These are phyloP conservation scores for Prinsepia uniflora DNA, from an alignment of 306 rosid species.

Conservation along the genomic window DNA sequence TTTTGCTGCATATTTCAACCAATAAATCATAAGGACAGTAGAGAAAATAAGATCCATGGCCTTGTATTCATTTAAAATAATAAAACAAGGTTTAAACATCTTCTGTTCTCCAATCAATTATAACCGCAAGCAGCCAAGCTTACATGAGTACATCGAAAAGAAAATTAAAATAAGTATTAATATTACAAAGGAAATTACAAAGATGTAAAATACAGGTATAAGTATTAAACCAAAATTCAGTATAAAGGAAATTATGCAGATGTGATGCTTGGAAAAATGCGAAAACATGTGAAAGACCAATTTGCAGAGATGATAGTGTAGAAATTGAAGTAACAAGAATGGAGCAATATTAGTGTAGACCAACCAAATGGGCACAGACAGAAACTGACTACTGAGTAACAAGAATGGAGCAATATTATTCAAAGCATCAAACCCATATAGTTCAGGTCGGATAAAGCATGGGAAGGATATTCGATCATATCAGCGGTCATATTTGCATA, in stretches of 20 bases:
- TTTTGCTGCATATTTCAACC: conserved; percentile 49
- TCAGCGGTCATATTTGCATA: too few species aligned
- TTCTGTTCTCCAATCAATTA: not conserved
- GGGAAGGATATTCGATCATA: too few species aligned
- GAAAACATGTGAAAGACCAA: not conserved
- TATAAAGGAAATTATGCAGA: not conserved
- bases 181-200: not conserved
- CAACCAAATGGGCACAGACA: not conserved
- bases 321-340: not conserved
- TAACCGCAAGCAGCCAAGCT: not conserved
- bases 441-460: too few species aligned
- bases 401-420: not conserved
- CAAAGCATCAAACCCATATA: not conserved
- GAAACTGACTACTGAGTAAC: not conserved
- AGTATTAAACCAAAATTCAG: not conserved
- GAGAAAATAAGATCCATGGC: not conserved
- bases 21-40: conserved; percentile 9
- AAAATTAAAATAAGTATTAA: not conserved
- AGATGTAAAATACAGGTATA: not conserved
- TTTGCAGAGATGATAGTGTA: not conserved
- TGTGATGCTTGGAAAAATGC: not conserved
- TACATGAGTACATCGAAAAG: not conserved
- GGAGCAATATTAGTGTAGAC: not conserved
- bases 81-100: not conserved
- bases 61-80: not conserved